Base-by-base conservation (phyloP, 2,329 filamentous ascomycete species). In the Arthroderma sp. region DNA sequence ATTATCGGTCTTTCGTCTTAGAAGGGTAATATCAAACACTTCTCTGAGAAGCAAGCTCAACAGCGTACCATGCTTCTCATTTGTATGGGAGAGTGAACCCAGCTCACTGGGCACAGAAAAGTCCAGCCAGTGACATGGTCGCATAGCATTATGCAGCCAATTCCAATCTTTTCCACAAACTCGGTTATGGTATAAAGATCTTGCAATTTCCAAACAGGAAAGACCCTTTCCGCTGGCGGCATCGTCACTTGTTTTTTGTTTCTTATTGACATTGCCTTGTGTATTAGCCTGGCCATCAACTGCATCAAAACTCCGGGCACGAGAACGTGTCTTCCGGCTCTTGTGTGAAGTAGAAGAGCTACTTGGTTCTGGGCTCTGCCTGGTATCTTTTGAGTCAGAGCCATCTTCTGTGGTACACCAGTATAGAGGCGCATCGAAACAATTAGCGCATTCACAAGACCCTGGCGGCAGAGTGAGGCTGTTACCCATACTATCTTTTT, bases 131-230 rank as follows among this genome's bases (percentile, higher is more conserved):
- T 38, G 33, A 61, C 63, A 57, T 17, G 58, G 55, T 17, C 68
- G 62, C 66, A 71, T 71, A 4, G 64, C 57, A 55, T 70, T 61
- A 49, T 71, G 66, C 6, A 72, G 61, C 70, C 70, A 72, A 38
- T 52, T 60, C 70, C 70, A 72, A 35, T 69, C 55, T 53, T 63
- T 62, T 17, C 68, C 66, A 43, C 70, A 71, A 38, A 60, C 63
- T 8, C 57, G 55, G 41, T 67, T 64, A 55, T 71, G 70, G 41
- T 68, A 70, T 15, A 65, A 52, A 13, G 61, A 52, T 6, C 62
- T 61, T 1, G 66, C 68, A 39, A 70, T 66, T 6, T 65, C 39
- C 6, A 65, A 49, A 60, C 68, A 70, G 2, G 61, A 54, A 44
- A 57, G 33, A 17, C n/a, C 25, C 19, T 54, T 51, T n/a, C n/a